Evolutionary conservation across 2,329 filamentous ascomycete genomes (phyloP).

Genomic region (Fonsecaea monophora): DNA sequence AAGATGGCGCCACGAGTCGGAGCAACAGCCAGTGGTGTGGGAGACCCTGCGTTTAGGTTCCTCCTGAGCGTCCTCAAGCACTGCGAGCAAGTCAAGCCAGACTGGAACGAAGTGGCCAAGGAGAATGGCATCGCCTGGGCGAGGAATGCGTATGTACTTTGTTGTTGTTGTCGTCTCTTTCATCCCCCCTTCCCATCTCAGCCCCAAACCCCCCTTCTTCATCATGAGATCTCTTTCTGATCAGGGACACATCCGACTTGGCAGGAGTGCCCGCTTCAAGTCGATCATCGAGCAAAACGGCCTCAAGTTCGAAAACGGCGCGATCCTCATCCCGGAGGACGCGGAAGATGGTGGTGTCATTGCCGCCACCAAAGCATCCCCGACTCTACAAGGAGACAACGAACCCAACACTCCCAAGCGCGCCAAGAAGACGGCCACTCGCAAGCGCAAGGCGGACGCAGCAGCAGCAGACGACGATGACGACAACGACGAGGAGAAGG

Average conservation of each 20-base stretch:
- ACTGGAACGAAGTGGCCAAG: slow-evolving; percentile 31
- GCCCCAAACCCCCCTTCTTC: neutral
- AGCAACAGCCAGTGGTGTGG: neutral
- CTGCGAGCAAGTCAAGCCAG: slow-evolving; percentile 26
- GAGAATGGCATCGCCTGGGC: slow-evolving; percentile 33
- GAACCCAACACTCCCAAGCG: neutral
- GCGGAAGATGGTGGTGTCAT: neutral
- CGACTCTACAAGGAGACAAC: neutral
- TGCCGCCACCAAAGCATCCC: neutral
- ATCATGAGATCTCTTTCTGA: neutral
- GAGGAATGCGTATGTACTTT: slow-evolving; percentile 31
- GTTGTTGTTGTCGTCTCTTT: neutral
- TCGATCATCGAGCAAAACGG: slow-evolving; percentile 14
- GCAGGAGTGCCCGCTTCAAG: neutral
- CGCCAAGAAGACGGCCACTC: neutral
- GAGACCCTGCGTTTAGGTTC: slow-evolving; percentile 23
- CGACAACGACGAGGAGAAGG: neutral
- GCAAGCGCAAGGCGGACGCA: slow-evolving; percentile 16
- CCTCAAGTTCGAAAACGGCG: slow-evolving; percentile 12
- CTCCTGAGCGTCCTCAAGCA: slow-evolving; percentile 31
- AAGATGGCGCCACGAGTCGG: slow-evolving; percentile 10
- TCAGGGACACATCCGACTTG: neutral
- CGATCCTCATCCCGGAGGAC: neutral
- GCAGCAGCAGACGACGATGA: neutral
- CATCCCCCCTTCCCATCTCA: neutral